These are phyloP conservation scores for Penicillium polonicum DNA, from an alignment of 2,329 filamentous ascomycete genomes.

Conservation along the genomic window DNA sequence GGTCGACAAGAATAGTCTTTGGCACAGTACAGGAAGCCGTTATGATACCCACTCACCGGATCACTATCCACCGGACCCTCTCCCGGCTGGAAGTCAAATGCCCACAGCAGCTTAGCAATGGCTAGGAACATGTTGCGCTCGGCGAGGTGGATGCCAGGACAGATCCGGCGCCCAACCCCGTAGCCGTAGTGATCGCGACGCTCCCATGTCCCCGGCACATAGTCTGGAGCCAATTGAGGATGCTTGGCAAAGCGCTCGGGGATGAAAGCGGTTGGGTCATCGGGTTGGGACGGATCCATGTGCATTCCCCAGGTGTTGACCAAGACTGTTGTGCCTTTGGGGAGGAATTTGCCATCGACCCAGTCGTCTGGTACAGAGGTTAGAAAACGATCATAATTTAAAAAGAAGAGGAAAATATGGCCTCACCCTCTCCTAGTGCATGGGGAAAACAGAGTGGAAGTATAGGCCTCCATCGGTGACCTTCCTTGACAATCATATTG, in stretches of 20 bases:
- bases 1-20: slow-evolving; percentile 1
- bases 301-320: slow-evolving; percentile 4
- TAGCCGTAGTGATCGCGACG: slow-evolving; percentile 3
- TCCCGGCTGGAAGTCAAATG: background rate
- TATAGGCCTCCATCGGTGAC: slow-evolving; percentile 3
- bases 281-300: background rate
- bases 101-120: background rate
- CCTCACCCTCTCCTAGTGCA: background rate
- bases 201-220: background rate
- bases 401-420: background rate
- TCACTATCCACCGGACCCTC: background rate
- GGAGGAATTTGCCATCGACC: background rate
- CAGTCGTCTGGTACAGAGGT: background rate
- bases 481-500: slow-evolving; percentile 6
- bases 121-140: slow-evolving; percentile 1
- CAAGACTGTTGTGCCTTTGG: background rate
- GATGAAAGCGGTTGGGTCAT: background rate
- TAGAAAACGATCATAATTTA: background rate
- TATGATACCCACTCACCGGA: background rate
- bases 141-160: slow-evolving; percentile 2
- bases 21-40: slow-evolving; percentile 1
- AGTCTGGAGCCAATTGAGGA: background rate
- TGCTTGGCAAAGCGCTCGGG: background rate
- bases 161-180: background rate
- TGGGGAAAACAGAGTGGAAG: background rate